Evolutionary conservation across 2,329 filamentous ascomycete genomes (phyloP), one percentile per base, ranked within the genome.

Genomic region (Aureobasidium lini): DNA sequence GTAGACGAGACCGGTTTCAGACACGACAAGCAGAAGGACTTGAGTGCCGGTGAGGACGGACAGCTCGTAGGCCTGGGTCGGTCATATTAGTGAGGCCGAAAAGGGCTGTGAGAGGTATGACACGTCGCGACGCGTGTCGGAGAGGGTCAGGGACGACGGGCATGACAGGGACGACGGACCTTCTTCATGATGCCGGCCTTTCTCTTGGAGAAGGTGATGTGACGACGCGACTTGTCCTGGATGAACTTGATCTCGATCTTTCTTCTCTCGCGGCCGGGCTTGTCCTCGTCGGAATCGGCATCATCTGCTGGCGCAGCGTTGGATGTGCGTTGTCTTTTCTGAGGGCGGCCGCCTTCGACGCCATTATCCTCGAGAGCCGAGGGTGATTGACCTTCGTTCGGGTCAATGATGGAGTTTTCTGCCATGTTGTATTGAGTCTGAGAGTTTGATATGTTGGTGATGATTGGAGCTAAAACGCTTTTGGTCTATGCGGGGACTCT

Each of bases 231-330:
- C 82, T 99, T 99, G 79, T 99, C 94, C 77, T 92, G 93, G 76
- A 99, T 99, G 80, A 99, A 99, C 84, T 99, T 99, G 80, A 99
- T 99, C 78, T 99, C 94, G 71, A 99, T 99, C 88, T 99, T 99
- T 79, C 94, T 87, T 73, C 94, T 88, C 84, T 97, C 94, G 76
- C 94, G 92, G 72, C 91, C 91, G 64, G 90, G 90, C 85, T 97
- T 97, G 76, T 96, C 93, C 68, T 96, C 92, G 68, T 97, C 92
- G 65, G 97, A 94, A 66, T 97, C 93, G 66, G 97, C 94, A 72
- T 97, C 94, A 73, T 97, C 93, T 70, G 86, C 86, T 57, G 68
- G 88, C 78, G 57, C 57, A 7, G 57, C 57, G 37, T 61, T 62
- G 70, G 78, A 87, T 64, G 89, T 85, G 72, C 94, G 90, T 75